These are phyloP conservation scores for Serendipita sp. DNA, from an alignment of 768 basidiomycete genomes.

Conservation along the genomic window DNA sequence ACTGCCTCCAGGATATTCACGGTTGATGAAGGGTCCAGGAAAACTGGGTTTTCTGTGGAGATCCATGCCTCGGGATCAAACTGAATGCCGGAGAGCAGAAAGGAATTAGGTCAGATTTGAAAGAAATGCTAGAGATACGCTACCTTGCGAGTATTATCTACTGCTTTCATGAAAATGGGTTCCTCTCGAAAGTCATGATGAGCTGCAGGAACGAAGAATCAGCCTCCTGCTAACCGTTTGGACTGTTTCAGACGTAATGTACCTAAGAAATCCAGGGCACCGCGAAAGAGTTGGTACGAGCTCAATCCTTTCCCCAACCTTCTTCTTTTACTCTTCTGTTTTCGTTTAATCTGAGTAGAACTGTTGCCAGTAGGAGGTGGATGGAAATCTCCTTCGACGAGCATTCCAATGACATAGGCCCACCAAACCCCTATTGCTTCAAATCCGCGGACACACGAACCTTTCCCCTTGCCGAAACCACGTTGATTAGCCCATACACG, in stretches of 20 bases:
- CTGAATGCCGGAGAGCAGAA: constrained; percentile 22
- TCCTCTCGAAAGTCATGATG: constrained; percentile 49
- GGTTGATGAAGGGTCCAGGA: constrained; percentile 65
- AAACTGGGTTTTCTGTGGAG: constrained; percentile 35
- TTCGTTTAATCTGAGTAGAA: not conserved
- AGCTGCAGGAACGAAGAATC: constrained; percentile 28
- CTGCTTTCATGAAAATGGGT: constrained; percentile 42
- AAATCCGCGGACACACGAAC: constrained; percentile 52
- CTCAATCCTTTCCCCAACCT: constrained; percentile 68
- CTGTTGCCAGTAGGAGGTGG: constrained; percentile 16
- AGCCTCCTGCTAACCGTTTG: not conserved
- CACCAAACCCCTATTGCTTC: constrained; percentile 46
- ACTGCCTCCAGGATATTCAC: constrained; percentile 66
- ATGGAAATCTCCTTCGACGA: constrained; percentile 54
- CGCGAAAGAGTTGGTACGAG: constrained; percentile 81
- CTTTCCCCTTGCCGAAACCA: constrained; percentile 42
- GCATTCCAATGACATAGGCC: constrained; percentile 41
- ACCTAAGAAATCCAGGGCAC: constrained; percentile 74
- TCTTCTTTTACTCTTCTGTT: constrained; percentile 22
- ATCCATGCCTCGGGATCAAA: constrained; percentile 43
- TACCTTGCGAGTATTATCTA: constrained; percentile 37
- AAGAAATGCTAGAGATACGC: constrained; percentile 13
- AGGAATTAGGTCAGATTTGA: not conserved
- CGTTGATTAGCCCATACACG: constrained; percentile 84
- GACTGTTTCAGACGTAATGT: constrained; percentile 16